Evolutionary conservation across 106 monocot genomes (phyloP).

Genomic region (Iris macrosiphon): DNA sequence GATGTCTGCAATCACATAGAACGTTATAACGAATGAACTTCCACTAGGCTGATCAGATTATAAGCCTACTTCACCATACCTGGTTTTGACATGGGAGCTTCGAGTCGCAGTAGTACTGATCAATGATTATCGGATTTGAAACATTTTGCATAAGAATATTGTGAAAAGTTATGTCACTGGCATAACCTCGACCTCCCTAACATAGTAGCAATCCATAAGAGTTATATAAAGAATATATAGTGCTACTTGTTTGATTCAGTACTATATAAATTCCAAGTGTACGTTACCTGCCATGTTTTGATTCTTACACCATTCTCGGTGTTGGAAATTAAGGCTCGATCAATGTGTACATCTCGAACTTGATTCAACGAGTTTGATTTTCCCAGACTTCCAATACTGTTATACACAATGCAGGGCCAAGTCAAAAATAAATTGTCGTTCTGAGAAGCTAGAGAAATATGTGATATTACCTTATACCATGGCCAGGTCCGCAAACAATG

Average conservation of each 20-base stretch:
- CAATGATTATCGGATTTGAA: conserved; percentile 73
- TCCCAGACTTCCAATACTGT: conserved; percentile 81
- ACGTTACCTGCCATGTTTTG: conserved; percentile 80
- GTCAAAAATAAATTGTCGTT: background rate
- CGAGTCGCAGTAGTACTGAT: conserved; percentile 86
- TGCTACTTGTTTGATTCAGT: background rate
- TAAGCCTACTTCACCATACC: conserved; percentile 13
- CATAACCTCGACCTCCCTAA: conserved; percentile 60
- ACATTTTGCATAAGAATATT: conserved; percentile 62
- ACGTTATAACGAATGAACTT: background rate
- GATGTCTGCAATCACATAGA: conserved; percentile 46
- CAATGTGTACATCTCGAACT: conserved; percentile 37
- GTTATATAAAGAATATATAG: too few species aligned
- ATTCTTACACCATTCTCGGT: conserved; percentile 79
- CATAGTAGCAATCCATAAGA: background rate
- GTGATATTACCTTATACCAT: conserved; percentile 71
- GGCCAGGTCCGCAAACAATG: conserved; percentile 73
- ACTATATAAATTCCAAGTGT: background rate
- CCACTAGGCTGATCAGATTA: background rate
- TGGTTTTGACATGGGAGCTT: conserved; percentile 43
- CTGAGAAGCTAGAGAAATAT: background rate
- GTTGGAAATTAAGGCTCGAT: conserved; percentile 42
- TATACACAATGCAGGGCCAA: background rate
- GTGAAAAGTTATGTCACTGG: conserved; percentile 35
- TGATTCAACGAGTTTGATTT: conserved; percentile 27